phyloP scores from a whole-genome alignment of 2,329 filamentous ascomycete genomes.

The Alternaria postmessia region DNA sequence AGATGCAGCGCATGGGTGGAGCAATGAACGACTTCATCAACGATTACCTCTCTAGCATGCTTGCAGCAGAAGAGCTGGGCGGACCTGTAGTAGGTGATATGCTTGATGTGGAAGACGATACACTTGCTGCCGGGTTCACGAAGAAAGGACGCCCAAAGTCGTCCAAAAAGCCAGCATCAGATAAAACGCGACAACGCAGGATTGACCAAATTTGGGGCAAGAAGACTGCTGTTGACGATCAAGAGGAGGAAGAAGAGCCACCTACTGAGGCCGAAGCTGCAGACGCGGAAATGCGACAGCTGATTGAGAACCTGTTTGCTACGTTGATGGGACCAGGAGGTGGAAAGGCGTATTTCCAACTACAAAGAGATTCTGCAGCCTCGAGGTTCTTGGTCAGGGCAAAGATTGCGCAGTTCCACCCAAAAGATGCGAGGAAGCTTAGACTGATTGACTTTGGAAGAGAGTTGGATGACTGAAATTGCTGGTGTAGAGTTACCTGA shows the following conservation, averaged over 20 bases:
- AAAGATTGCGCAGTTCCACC: conserved; percentile 65
- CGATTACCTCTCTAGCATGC: conserved; percentile 73
- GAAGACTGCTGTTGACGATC: conserved; percentile 32
- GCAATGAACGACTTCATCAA: conserved; percentile 76
- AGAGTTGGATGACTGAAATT: conserved; percentile 47
- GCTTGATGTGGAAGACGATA: conserved; percentile 68
- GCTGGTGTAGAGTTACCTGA: not conserved
- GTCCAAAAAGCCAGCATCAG: conserved; percentile 47
- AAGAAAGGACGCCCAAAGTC: conserved; percentile 57
- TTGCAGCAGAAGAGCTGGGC: conserved; percentile 83
- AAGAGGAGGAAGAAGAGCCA: conserved; percentile 33
- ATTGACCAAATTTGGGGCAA: conserved; percentile 61
- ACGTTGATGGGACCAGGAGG: conserved; percentile 47
- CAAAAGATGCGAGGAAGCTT: conserved; percentile 61
- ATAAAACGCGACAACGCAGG: conserved; percentile 55
- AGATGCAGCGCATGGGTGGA: conserved; percentile 68
- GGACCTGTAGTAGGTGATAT: conserved; percentile 82
- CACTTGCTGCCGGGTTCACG: conserved; percentile 62
- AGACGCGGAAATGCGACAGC: conserved; percentile 56
- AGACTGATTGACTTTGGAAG: conserved; percentile 63
- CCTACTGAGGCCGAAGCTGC: conserved; percentile 59
- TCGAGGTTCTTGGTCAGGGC: conserved; percentile 63
- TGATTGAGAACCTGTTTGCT: conserved; percentile 58
- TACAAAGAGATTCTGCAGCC: conserved; percentile 61
- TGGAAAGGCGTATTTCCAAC: conserved; percentile 57